A percentile compares a stretch with the other conserved stretches of the same genome.
These are phyloP conservation scores for Cystofilobasidium bisporidii DNA, from an alignment of 768 basidiomycete species.

Conservation along the genomic window DNA sequence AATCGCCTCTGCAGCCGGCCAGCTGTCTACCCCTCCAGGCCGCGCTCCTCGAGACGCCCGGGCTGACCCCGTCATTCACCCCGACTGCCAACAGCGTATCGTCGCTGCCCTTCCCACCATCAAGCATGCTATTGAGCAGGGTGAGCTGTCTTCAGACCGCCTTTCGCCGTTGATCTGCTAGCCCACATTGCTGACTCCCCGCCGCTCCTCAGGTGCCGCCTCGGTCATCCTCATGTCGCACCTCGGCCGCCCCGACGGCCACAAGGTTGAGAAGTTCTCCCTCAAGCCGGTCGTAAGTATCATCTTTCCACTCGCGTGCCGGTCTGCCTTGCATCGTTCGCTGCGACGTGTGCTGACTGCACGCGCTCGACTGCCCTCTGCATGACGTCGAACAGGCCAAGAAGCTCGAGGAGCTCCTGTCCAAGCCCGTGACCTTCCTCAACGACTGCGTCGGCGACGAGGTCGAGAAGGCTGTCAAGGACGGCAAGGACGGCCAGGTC, in stretches of 20 bases:
- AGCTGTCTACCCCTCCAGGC: background rate
- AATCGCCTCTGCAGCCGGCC: background rate
- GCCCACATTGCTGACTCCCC: no score
- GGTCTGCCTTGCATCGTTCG: no score
- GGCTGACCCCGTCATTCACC: background rate
- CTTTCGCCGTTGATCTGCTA: no score
- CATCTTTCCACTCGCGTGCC: no score
- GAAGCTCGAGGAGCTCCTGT: constrained; percentile 66
- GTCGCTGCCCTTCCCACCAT: constrained; percentile 93
- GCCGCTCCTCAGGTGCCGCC: constrained; percentile 45
- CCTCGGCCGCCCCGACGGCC: constrained; percentile 91
- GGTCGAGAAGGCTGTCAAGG: constrained; percentile 66
- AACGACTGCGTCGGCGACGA: constrained; percentile 76
- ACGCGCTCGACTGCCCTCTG: background rate
- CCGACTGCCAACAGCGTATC: constrained; percentile 60
- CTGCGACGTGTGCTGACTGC: background rate
- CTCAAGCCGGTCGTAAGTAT: constrained; percentile 59
- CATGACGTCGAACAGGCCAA: constrained; percentile 44
- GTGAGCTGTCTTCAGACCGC: constrained; percentile 41
- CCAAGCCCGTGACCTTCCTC: constrained; percentile 67
- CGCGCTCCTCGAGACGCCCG: background rate
- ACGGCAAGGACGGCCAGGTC: constrained; percentile 51
- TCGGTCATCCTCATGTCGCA: constrained; percentile 93
- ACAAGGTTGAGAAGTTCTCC: constrained; percentile 77
- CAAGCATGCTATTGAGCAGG: constrained; percentile 78